Evolutionary conservation across 2,329 filamentous ascomycete genomes (phyloP).

Genomic region (Colletotrichum sp.): DNA sequence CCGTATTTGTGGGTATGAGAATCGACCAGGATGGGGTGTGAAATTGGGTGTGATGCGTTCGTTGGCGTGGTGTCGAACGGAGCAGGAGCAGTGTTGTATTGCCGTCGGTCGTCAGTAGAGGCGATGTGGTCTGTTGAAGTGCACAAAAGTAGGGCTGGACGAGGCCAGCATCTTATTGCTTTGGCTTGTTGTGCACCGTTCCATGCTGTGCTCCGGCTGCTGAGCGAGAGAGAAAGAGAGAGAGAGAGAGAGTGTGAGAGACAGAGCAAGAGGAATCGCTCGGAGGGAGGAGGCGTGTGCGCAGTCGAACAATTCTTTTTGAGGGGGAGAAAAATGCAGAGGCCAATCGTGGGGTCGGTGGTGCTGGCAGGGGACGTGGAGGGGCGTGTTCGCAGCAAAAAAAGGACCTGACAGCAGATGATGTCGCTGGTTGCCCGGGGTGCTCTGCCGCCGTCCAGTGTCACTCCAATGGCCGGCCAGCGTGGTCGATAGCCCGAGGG

Average conservation of each 20-base stretch:
- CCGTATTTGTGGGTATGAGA: constrained; percentile 20
- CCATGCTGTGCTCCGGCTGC: background rate
- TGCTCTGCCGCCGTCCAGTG: constrained; percentile 17
- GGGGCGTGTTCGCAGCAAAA: constrained; percentile 12
- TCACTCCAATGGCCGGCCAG: constrained; percentile 13
- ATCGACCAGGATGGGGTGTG: constrained; percentile 12
- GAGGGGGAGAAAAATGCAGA: background rate
- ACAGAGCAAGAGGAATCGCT: background rate
- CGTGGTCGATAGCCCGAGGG: background rate
- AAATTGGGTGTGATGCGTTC: constrained; percentile 10
- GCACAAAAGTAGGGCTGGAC: background rate
- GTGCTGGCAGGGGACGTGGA: background rate
- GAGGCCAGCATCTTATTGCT: constrained; percentile 10
- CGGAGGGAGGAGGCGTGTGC: constrained; percentile 15
- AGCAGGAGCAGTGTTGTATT: background rate
- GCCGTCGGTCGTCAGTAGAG: background rate
- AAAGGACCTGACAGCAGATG: constrained; percentile 15
- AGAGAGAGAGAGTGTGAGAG: background rate
- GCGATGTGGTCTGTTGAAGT: background rate
- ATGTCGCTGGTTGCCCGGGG: constrained; percentile 18
- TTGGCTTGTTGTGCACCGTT: background rate
- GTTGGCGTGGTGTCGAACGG: background rate
- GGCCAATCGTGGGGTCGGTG: background rate
- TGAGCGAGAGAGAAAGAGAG: background rate
- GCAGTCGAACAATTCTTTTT: background rate